Evolutionary conservation across 73 alveolate genomes (phyloP), one percentile per base, ranked within the genome.

Genomic region (Diophrys sp.): DNA sequence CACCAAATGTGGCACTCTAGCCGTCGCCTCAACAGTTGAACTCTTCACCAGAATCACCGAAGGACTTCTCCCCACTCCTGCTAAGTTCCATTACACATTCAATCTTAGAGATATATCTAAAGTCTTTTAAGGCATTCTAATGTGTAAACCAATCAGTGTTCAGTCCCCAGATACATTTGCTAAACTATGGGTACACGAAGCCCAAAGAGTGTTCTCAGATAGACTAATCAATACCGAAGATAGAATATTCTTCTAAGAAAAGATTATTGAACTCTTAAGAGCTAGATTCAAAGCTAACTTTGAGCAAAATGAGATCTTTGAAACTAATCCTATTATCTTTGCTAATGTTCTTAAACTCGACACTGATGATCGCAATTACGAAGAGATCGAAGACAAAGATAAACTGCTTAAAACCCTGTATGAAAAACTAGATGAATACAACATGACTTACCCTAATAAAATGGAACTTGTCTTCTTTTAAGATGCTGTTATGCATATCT

Each of bases 171-270:
- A 89, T 53, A 33, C 79, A 26, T 92, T 90, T 77, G 94, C 97
- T 1, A 91, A 95, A 85, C 94, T 98, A 25, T 98, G 99, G 99
- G 71, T 96, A 28, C 99, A 98, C 89, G 99, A 98, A 93, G 95
- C 94, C 44, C 88, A 93, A 29, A 91, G 99, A 81, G 99, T 98
- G 71, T 98, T 98, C 92, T 89, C 96, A 75, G 99, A 98, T 82
- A 97, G 99, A 80, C 96, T 98, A 66, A 96, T 98, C 75, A 94
- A 93, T 91, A 96, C 93, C 31, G 93, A 86, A 32, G 99, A 97
- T 90, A 94, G 98, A 88, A 93, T 85, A 56, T 91, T 95, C 95
- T 95, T 94, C 89, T 81, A 88, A 71, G 98, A 95, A 71, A 75
- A 73, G 73, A 87, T 90, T 26, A 84, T 86, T 23, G 95, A 95